Evolutionary conservation across 805 yeast species (phyloP).

Genomic region (Teunomyces stri): DNA sequence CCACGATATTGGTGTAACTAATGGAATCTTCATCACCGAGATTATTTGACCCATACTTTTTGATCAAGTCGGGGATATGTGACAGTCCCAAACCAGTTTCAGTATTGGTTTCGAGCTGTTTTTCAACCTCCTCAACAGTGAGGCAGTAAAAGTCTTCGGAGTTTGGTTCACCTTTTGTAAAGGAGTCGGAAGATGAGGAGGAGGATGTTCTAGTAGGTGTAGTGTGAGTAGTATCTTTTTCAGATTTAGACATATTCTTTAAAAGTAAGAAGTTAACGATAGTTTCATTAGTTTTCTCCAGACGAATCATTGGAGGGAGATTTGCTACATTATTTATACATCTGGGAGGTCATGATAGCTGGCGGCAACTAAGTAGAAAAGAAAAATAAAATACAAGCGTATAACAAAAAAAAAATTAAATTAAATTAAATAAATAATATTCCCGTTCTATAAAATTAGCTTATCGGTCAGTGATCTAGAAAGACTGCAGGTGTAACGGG

Average conservation of each 20-base stretch:
- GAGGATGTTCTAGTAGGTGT: neutral
- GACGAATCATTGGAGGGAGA: neutral
- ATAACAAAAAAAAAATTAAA: neutral
- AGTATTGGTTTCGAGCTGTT: conserved; percentile 39
- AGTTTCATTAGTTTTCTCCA: neutral
- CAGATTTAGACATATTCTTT: neutral
- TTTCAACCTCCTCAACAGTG: conserved; percentile 35
- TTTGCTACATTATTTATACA: neutral
- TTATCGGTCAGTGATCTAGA: neutral
- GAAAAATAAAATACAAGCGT: neutral
- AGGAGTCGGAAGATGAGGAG: conserved; percentile 1
- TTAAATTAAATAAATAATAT: neutral
- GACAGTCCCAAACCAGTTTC: conserved; percentile 41
- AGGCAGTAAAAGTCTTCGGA: conserved; percentile 20
- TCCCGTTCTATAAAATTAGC: neutral
- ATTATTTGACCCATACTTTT: conserved; percentile 53
- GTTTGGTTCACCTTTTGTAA: conserved; percentile 11
- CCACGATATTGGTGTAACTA: conserved; percentile 51
- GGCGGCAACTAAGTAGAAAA: neutral
- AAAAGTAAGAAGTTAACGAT: neutral
- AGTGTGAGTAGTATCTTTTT: neutral
- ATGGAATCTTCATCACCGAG: conserved; percentile 60
- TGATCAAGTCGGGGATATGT: conserved; percentile 13
- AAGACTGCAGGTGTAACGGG: neutral
- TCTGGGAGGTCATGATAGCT: neutral